phyloP scores from a whole-genome alignment of 1,139 yeast genomes.

The Zygoascus meyerae region DNA sequence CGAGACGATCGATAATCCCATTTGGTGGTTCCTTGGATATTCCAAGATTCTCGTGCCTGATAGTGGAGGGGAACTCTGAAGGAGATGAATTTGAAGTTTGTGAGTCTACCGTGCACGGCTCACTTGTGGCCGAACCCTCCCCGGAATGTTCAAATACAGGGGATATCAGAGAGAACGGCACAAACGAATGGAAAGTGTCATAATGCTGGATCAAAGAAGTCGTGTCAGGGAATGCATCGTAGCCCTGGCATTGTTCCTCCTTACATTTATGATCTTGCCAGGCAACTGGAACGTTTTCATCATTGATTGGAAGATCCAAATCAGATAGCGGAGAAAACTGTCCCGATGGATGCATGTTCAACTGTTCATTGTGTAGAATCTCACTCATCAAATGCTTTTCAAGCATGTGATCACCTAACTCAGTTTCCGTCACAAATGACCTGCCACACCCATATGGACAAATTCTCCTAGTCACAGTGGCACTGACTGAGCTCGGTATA shows the following conservation, averaged over 20 bases:
- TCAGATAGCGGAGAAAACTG: conserved; percentile 4
- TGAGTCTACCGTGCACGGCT: no score
- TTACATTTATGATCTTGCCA: conserved; percentile 5
- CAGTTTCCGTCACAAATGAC: not conserved
- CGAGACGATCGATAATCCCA: no score
- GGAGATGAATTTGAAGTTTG: no score
- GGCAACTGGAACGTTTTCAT: not conserved
- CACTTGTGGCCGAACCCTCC: not conserved
- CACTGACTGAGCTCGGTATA: conserved; percentile 37
- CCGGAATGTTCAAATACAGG: not conserved
- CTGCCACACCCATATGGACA: conserved; percentile 7
- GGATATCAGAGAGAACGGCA: conserved; percentile 7
- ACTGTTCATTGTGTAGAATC: not conserved
- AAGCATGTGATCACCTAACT: conserved; percentile 4
- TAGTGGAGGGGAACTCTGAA: no score
- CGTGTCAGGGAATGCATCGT: not conserved
- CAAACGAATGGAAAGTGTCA: conserved; percentile 1
- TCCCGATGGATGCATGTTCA: conserved; percentile 1
- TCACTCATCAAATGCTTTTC: conserved; percentile 7
- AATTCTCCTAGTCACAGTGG: conserved; percentile 44
- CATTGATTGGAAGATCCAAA: not conserved
- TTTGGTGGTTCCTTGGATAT: no score
- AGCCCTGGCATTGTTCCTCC: conserved; percentile 3
- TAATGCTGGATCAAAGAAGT: conserved; percentile 5
- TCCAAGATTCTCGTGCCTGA: no score